Evolutionary conservation across 805 yeast species (phyloP).

Genomic region (Wickerhamiella allomyrinae): DNA sequence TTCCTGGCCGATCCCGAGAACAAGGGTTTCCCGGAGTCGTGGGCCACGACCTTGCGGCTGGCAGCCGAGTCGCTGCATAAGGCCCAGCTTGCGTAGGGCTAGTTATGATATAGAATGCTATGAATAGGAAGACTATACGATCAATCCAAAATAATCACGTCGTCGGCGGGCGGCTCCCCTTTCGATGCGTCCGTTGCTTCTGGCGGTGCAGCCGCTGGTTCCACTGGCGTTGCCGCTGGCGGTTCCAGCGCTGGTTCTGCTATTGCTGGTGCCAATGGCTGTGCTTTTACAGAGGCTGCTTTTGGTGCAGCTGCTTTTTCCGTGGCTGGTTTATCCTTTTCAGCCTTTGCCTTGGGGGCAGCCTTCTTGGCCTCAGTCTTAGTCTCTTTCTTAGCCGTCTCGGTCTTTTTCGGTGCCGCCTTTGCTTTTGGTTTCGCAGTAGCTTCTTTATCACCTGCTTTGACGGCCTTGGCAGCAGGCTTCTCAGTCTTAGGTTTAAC

Average conservation of each 20-base stretch:
- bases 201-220: neutral
- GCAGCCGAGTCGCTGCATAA: slow-evolving; percentile 7
- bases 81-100: slow-evolving; percentile 1
- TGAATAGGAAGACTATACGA: neutral
- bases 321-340: neutral
- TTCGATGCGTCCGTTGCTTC: too few species aligned
- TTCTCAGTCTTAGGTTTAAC: neutral
- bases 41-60: neutral
- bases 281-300: slow-evolving; percentile 2
- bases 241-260: neutral
- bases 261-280: neutral
- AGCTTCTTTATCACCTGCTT: too few species aligned
- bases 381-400: slow-evolving; percentile 3
- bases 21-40: neutral
- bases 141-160: neutral
- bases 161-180: too few species aligned
- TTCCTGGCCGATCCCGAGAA: neutral
- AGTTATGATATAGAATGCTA: neutral
- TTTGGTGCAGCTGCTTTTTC: neutral
- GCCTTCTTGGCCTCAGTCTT: slow-evolving; percentile 3
- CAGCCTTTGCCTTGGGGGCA: slow-evolving; percentile 2
- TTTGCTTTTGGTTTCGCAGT: neutral
- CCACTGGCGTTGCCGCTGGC: slow-evolving; percentile 5
- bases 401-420: slow-evolving; percentile 3
- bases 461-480: too few species aligned